Evolutionary conservation across 2,329 filamentous ascomycete species (phyloP), one percentile per base, ranked within the genome.

Genomic region (Pezicula carpinea): DNA sequence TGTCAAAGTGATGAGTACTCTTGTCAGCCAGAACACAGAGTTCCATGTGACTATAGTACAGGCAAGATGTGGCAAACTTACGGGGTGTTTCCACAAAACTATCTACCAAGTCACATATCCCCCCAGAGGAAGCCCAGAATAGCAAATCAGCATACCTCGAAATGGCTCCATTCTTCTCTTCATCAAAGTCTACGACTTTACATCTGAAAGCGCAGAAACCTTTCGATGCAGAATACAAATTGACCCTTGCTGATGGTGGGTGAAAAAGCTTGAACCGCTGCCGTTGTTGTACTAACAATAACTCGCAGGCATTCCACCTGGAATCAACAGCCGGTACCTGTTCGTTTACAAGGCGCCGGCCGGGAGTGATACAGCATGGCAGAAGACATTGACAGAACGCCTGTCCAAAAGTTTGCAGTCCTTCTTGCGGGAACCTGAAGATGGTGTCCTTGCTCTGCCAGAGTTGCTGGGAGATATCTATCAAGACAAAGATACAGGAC

Each of bases 181-280:
- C 26, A 10, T 29, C 35, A 14, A 38, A 38, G 21, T 21, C 21
- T 21, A 38, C 35, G 13, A 46, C 43, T 31, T 19, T 39, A n/a
- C 23, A 26, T 36, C 29, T 41, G 17, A n/a, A 23, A 17, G 39
- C 48, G 5, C 23, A 42, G 15, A 32, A n/a, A 17, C 44, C 48
- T 15, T 50, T 47, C 39, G 44, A 50, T 13, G 21, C 31, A 18
- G 44, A 46, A 42, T 41, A 43, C 14, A 44, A 44, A 32, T 39
- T 50, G 3, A 42, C 48, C 11, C 29, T 50, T 5, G 34, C 40
- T 5, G 48, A 50, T 26, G 22, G 18, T 18, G 8, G 26, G 26
- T 29, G 26, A 11, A 3, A 29, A 29, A 10, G 13, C 8, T 11
- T 29, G 3, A 11, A 8, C 26, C 13, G 4, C 26, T 13, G 13